phyloP scores from a whole-genome alignment of 805 yeast species.

The Candida verbasci region DNA sequence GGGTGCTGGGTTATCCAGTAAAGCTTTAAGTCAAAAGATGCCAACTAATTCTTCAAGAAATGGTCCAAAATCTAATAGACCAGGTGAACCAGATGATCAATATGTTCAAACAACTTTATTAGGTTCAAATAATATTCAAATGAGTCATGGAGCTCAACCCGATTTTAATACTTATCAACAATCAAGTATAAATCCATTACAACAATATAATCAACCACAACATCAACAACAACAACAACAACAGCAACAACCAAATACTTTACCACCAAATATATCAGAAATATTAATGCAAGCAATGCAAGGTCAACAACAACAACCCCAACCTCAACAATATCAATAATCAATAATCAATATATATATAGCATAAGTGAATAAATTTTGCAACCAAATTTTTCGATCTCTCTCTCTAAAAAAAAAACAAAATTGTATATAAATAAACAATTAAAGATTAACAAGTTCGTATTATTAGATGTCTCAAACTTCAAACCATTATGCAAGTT shows the following conservation, averaged over 20 bases:
- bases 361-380: background rate
- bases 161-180: conserved; percentile 31
- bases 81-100: conserved; percentile 50
- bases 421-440: background rate
- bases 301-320: conserved; percentile 11
- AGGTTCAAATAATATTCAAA: conserved; percentile 12
- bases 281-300: conserved; percentile 11
- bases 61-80: conserved; percentile 71
- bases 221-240: conserved; percentile 7
- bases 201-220: conserved; percentile 25
- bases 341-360: too few species aligned
- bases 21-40: conserved; percentile 87
- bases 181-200: conserved; percentile 41
- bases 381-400: background rate
- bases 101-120: conserved; percentile 31
- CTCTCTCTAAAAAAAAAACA: background rate
- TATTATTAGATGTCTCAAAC: background rate
- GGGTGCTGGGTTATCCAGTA: conserved; percentile 89
- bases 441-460: background rate
- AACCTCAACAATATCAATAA: conserved; percentile 2
- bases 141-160: conserved; percentile 35
- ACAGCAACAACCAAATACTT: conserved; percentile 8
- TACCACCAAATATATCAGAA: conserved; percentile 11
- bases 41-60: conserved; percentile 83
- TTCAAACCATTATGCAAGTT: background rate